Evolutionary conservation across 495 filamentous ascomycete genomes (phyloP), one percentile per base, ranked within the genome.

Genomic region (Collariella sp.): DNA sequence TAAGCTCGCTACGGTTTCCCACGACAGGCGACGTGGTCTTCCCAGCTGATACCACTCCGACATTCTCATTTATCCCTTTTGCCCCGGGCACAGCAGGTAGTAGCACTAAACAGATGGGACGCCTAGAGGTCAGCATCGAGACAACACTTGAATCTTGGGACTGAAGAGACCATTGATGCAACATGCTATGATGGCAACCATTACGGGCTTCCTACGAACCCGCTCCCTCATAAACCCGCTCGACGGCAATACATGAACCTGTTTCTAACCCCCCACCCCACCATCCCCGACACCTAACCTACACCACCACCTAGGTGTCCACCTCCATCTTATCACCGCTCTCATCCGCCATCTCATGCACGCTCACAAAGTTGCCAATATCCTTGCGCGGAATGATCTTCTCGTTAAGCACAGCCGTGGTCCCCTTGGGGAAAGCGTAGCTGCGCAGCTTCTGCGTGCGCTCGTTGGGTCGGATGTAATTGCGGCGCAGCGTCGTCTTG

Each of bases 321-420:
- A 99, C 82, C 64, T 99, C 94, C 94, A 99, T 99, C 71, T 82
- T 86, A 76, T 96, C 91, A 23, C 81, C 87, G 22, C 80, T 84
- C 60, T 83, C 82, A 57, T 77, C 76, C 52, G 78, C 70, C 53
- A 96, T 67, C 60, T 96, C 93, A 60, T 95, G 85, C 43, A 99
- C 84, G 11, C 87, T 93, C 50, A 97, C 86, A 71, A 88, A 96
- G 70, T 96, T 96, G 67, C 85, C 86, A 64, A 99, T 86, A 61
- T 97, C 90, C 70, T 91, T 86, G 72, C 85, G 89, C 62, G 78
- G 87, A 59, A 96, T 91, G 54, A 96, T 75, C 75, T 88, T 91
- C 79, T 99, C 87, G 67, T 94, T 90, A 61, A 99, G 76, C 56
- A 86, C 86, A 16, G 91, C 91, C 7, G 94, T 99, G 29, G 93